Percentiles rank a stretch among this genome's conserved stretches.
These are phyloP conservation scores for Pistacia integerrima DNA, from an alignment of 345 rosid genomes.

Conservation along the genomic window DNA sequence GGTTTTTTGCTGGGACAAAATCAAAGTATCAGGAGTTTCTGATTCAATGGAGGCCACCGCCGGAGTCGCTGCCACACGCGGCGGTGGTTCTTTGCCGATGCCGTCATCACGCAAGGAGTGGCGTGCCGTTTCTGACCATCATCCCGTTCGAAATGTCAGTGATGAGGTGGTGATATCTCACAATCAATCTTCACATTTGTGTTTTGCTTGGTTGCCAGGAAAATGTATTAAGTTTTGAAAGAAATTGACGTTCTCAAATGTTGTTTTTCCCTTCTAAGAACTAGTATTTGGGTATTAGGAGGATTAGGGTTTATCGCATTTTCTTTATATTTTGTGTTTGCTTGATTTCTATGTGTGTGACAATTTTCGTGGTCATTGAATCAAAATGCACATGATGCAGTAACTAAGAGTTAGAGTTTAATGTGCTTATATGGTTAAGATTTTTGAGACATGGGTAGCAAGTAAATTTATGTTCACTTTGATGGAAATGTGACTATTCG, in stretches of 20 bases:
- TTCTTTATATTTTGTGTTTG: background rate
- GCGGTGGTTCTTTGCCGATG: slow-evolving; percentile 62
- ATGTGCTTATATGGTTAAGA: background rate
- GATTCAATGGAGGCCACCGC: slow-evolving; percentile 76
- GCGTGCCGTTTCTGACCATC: slow-evolving; percentile 91
- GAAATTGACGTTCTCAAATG: slow-evolving; percentile 5
- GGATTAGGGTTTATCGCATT: background rate
- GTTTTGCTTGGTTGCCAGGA: background rate
- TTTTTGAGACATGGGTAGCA: background rate
- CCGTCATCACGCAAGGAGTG: slow-evolving; percentile 77
- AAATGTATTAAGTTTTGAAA: background rate
- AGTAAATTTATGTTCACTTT: background rate
- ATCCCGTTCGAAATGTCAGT: slow-evolving; percentile 50
- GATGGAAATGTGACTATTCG: background rate
- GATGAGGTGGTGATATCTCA: slow-evolving; percentile 52
- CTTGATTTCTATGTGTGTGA: background rate
- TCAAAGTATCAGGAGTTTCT: slow-evolving; percentile 11
- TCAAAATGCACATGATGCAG: background rate
- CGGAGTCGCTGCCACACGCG: slow-evolving; percentile 61
- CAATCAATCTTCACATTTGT: background rate
- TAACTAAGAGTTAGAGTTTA: no score
- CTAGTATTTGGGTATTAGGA: background rate
- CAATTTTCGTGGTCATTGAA: background rate
- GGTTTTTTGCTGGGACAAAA: background rate
- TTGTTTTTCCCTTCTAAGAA: background rate